A percentile compares a stretch with the other conserved stretches of the same genome.
phyloP scores from a whole-genome alignment of 2,329 filamentous ascomycete species.

The Exophiala calicioides region DNA sequence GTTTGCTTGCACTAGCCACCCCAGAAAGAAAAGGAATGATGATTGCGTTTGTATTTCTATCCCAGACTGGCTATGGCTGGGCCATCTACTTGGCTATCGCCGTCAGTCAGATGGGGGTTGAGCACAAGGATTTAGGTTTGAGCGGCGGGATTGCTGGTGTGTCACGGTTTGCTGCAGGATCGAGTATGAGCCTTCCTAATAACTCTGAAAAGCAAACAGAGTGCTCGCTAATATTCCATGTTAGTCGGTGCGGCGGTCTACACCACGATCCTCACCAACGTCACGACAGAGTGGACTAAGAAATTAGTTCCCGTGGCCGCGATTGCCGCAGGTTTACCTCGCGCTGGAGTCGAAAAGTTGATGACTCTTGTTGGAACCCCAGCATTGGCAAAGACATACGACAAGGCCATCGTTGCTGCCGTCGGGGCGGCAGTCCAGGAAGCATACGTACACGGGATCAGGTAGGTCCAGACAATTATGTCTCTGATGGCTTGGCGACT shows the following conservation, averaged over 20 bases:
- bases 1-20: conserved; percentile 46
- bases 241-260: conserved; percentile 44
- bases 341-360: no score
- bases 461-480: background rate
- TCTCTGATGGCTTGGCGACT: background rate
- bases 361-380: no score
- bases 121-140: conserved; percentile 51
- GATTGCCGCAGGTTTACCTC: conserved; percentile 37
- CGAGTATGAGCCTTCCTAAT: no score
- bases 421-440: no score
- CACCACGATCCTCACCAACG: conserved; percentile 42
- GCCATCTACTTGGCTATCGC: conserved; percentile 52
- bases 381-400: no score
- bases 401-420: no score
- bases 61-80: conserved; percentile 50
- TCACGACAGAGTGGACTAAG: conserved; percentile 31
- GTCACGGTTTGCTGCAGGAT: conserved; percentile 47
- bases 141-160: conserved; percentile 47
- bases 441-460: conserved; percentile 5
- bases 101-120: conserved; percentile 52
- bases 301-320: conserved; percentile 40
- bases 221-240: no score
- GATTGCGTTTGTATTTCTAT: conserved; percentile 51
- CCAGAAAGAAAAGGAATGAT: conserved; percentile 49
- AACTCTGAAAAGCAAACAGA: no score